Base-by-base conservation (phyloP, 108 stramenopile genomes). In the Cylindrotheca fusiformis region DNA sequence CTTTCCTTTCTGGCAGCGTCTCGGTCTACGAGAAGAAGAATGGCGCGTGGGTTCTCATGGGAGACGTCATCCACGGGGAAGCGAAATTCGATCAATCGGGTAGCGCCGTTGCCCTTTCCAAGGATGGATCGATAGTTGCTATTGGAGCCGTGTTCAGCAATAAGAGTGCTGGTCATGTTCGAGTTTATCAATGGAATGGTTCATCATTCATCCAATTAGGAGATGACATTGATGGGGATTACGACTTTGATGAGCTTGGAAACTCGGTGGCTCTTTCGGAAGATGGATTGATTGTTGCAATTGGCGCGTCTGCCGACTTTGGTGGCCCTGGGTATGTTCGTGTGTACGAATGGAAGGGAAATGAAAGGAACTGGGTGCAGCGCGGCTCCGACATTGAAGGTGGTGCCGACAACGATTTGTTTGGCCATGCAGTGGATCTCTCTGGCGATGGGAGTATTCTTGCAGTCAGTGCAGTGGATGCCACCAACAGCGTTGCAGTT, bases 31-130 rank as follows among this genome's bases (percentile, higher is more conserved):
- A 63, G 30, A 63, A 66, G 64, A 25, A 41, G 17, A 52, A 32
- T 19, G 66, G 60, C 29, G 21, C 4, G 12, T 74, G 65, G 65
- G 49, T 41, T 10, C 27, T 57, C 19, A n/a, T 58, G 1, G 60
- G 59, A 29, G n/a, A n/a, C n/a, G 56, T 54, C 0, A 49, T 72
- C 4, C 19, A 44, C 23, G 75, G 79, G 32, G 36, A 64, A 2
- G 45, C 28, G 25, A 24, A 36, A 20, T 14, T 48, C 18, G 65
- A 72, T 48, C 33, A 55, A 1, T 71, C 72, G 47, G 79, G 78
- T 29, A 69, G 78, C 65, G 64, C 78, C 2, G 64, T 83, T 2
- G 47, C 82, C 1, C 23, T 83, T 6, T 67, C 64, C 20, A 36
- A 58, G 17, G 76, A 71, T 32, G 76, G 76, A 6, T 18, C 2